A percentile compares a stretch with the other conserved stretches of the same genome.
These are phyloP conservation scores for Penicillium sp. DNA, from an alignment of 2,329 filamentous ascomycete species.

Conservation along the genomic window DNA sequence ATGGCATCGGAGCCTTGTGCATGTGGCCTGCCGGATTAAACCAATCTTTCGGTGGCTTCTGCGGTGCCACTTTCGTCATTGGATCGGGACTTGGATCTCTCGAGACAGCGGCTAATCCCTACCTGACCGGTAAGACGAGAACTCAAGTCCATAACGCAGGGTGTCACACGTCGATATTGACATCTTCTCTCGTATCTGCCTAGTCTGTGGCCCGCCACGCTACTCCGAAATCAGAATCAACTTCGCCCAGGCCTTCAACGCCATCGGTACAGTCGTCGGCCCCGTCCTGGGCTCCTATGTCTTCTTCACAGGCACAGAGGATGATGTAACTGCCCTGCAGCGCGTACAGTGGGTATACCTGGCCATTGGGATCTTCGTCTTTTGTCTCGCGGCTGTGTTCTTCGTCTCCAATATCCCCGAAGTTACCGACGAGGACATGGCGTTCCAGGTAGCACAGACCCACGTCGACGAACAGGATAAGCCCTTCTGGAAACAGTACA, in stretches of 20 bases:
- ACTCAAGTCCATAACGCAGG: not conserved
- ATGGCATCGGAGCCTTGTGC: slow-evolving; percentile 72
- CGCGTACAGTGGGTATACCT: slow-evolving; percentile 79
- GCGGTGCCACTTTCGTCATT: slow-evolving; percentile 68
- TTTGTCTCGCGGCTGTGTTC: slow-evolving; percentile 64
- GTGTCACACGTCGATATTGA: not conserved
- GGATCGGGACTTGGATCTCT: slow-evolving; percentile 71
- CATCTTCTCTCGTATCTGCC: slow-evolving; percentile 10
- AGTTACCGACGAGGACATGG: slow-evolving; percentile 70
- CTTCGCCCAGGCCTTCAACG: slow-evolving; percentile 74
- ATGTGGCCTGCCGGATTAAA: slow-evolving; percentile 81
- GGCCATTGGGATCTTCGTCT: slow-evolving; percentile 72
- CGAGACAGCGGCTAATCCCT: slow-evolving; percentile 76
- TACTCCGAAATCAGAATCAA: slow-evolving; percentile 77
- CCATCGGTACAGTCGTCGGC: slow-evolving; percentile 70
- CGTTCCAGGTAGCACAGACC: slow-evolving; percentile 57
- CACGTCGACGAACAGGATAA: slow-evolving; percentile 57
- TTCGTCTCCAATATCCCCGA: slow-evolving; percentile 68
- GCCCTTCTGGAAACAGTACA: slow-evolving; percentile 69
- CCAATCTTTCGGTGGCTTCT: slow-evolving; percentile 71
- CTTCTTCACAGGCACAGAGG: slow-evolving; percentile 66
- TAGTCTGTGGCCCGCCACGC: slow-evolving; percentile 70
- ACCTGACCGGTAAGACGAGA: slow-evolving; percentile 55
- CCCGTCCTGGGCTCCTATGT: slow-evolving; percentile 71
- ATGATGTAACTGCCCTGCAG: slow-evolving; percentile 57